Base-by-base conservation (phyloP, 148 eudicot genomes). In the Rhododendron mucronatum region DNA sequence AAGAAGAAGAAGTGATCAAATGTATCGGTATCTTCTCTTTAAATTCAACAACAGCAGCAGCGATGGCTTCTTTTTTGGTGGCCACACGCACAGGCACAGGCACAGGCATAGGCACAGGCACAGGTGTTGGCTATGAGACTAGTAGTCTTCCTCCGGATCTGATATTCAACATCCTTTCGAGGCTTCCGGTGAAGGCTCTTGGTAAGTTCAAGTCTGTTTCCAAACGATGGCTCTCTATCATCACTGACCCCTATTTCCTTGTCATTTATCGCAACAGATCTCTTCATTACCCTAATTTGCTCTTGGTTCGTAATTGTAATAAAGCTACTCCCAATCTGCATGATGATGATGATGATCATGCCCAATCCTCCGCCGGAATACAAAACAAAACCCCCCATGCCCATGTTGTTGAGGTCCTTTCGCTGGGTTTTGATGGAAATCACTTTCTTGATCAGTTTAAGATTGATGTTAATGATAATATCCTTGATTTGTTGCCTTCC, bases 201-300 rank as follows among this genome's bases (percentile, higher is more conserved):
- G 82, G 87, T 85, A 85, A 85, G 87, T 79, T 85, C 87, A 79
- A 85, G 59, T 59, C 82, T 75, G 87, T 85, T 39, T 85, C 87
- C 30, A 85, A 85, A 44, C 87, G 57, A 26, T 85, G 87, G 87
- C 83, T 79, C 30, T 6, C 57, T 73, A 79, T 63, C 15, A 85
- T 85, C 87, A 59, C 87, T 47, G 87, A 85, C 20, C 83, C 76
- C 10, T 79, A 57, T 65, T 85, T 85, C 87, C 79, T 45, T 48
- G 41, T 48, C 61, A 85, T 82, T 30, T 83, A 63, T 57, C 82
- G 82, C 23, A 75, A 78, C 35, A 65, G 82, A 59, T 85, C 86
- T 30, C 59, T 78, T 23, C 81, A 85, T 15, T 78, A 78, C 59
- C 86, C 86, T 59, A 85, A 85, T 85, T 61, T 85, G 15, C 83